Evolutionary conservation across 2,329 filamentous ascomycete genomes (phyloP), one percentile per base, ranked within the genome.

Genomic region (Fusarium albidum): DNA sequence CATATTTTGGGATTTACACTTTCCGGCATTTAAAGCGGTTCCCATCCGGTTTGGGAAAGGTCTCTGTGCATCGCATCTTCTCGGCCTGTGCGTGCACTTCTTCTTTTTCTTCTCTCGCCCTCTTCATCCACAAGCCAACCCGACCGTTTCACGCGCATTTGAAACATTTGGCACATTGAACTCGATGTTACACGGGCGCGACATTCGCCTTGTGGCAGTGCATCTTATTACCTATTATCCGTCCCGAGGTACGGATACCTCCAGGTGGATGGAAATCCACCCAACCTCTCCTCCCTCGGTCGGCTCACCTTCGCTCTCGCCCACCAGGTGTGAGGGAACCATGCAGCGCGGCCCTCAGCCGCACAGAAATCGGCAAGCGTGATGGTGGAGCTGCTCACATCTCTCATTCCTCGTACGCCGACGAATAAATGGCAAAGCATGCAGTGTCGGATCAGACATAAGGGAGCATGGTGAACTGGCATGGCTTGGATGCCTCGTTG

Each of bases 401-500:
- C 15, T 29, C 29, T 32, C 58, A 61, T 61, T 63, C 59, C 59
- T 62, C 38, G 17, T 35, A 33, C 38, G 46, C 34, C 41, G 43
- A 48, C 48, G 39, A 49, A 40, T 26, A 39, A 32, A 49, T 43
- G 49, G 12, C 45, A 15, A 52, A 48, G 34, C 38, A 52, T 45
- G 39, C 46, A 43, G 37, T 41, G 40, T 37, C 53, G 49, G 49
- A 56, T 54, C 42, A 49, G 35, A 45, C 49, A 28, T 14, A 29
- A 48, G 37, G 29, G 14, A 42, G 18, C 29, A 13, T 11, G 27
- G 25, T 37, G 14, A 44, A 31, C 43, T 57, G 51, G 53, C 28
- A 57, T 63, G 50, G 13, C 25, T 51, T 45, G 52, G 51, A 51
- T 61, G 57, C 57, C 64, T 65, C 51, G 21, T 48, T 55, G 43